Evolutionary conservation across 345 rosid species (phyloP), one percentile per base, ranked within the genome.

Genomic region (Sonneratia caseolaris): DNA sequence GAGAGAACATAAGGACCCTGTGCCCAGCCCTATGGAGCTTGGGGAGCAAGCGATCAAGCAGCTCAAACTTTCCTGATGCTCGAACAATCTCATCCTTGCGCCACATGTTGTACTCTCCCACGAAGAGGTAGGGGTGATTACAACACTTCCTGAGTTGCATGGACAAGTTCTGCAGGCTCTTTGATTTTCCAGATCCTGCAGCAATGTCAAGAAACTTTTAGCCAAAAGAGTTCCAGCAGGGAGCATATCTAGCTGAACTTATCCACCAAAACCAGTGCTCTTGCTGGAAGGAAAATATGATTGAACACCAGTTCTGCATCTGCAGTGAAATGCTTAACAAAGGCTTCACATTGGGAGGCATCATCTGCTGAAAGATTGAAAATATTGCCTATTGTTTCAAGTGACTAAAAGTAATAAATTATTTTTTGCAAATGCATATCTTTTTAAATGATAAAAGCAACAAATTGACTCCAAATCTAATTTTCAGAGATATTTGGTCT

Each of bases 121-220:
- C 87, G 76, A 96, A 96, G 73, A 96, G 96, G 72, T 91, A 92
- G 6, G 99, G 99, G 73, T 96, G 99, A 83, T 96, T 96, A 83
- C 99, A 96, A 69, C 99, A 96, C 88, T 96, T 96, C 74, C 99
- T 89, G 72, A 92, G 86, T 84, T 95, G 99, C 99, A 95, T 92
- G 15, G 99, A 70, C 76, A 96, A 78, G 78, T 96, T 96, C 76
- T 96, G 97, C 68, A 96, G 86, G 75, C 90, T 86, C 84, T 87
- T 96, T 71, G 98, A 89, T 79, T 83, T 92, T 71, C 98, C 93
- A 64, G 92, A 74, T 71, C 96, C 99, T 96, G 94, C 75, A 73
- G 22, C 22, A 45, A 51, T 38, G 45, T 37, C 56, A 9, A 27
- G 16, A 40, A 27, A 69, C 62, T 69, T 65, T 14, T 66, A 37